Percentiles rank a stretch among this genome's conserved stretches.
Conservation (phyloP, 1,284 basidiomycete species). For the Austroboletus novae-zelandiae region DNA sequence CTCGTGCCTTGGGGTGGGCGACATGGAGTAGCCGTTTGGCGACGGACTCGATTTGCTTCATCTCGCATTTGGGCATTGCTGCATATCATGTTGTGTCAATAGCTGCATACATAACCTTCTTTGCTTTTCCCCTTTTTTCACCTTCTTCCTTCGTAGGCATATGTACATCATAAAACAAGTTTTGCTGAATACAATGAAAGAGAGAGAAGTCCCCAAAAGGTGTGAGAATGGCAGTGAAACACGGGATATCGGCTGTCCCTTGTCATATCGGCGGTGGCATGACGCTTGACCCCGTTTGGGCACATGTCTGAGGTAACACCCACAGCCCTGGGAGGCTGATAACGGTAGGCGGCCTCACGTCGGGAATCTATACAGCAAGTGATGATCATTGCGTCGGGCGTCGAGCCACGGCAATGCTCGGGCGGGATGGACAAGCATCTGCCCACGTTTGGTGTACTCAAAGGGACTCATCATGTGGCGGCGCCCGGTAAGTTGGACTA, state of each 20-base stretch:
- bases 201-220: not conserved
- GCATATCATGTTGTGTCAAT: constrained; percentile 39
- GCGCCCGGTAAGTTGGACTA: constrained; percentile 4
- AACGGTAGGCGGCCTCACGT: not conserved
- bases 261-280: constrained; percentile 1
- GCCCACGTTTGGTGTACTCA: constrained; percentile 20
- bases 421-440: not conserved
- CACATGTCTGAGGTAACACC: constrained; percentile 11
- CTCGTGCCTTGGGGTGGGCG: constrained; percentile 20
- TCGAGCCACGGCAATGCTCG: not conserved
- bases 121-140: constrained; percentile 3
- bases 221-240: constrained; percentile 5
- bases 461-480: constrained; percentile 5
- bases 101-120: constrained; percentile 31
- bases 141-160: constrained; percentile 25
- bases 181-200: constrained; percentile 26
- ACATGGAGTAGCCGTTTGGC: constrained; percentile 20
- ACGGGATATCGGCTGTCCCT: not conserved
- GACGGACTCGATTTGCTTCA: constrained; percentile 30
- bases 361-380: not conserved
- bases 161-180: constrained; percentile 35
- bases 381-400: constrained; percentile 12
- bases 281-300: constrained; percentile 4
- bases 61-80: constrained; percentile 29
- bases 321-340: constrained; percentile 23